A percentile compares a stretch with the other conserved stretches of the same genome.
phyloP scores from a whole-genome alignment of 768 basidiomycete species.

The Leucocoprinus birnbaumii region DNA sequence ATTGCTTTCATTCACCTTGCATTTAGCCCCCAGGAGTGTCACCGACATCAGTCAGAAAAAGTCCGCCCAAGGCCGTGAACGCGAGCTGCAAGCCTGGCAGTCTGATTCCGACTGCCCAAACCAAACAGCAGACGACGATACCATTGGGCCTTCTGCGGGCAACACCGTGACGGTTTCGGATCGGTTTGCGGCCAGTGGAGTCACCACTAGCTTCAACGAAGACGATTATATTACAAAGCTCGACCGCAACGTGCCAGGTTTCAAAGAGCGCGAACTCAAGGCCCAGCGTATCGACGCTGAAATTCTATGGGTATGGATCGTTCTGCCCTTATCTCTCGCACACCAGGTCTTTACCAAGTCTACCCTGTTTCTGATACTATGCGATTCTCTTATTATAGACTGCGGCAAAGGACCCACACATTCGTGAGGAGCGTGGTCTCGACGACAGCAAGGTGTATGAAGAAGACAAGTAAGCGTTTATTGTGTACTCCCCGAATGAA shows the following conservation, averaged over 20 bases:
- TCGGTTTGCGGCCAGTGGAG: conserved; percentile 92
- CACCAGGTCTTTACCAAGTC: neutral
- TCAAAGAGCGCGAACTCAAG: conserved; percentile 82
- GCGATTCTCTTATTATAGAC: conserved; percentile 39
- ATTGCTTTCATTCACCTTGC: conserved; percentile 4
- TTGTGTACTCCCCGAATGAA: conserved; percentile 15
- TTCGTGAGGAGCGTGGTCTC: conserved; percentile 84
- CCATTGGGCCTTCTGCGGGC: conserved; percentile 50
- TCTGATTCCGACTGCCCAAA: conserved; percentile 35
- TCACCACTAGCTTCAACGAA: conserved; percentile 90
- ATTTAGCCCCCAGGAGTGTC: conserved; percentile 77
- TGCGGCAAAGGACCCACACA: conserved; percentile 70
- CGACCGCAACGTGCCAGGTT: conserved; percentile 81
- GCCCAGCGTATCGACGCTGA: conserved; percentile 90
- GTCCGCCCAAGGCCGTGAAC: conserved; percentile 47
- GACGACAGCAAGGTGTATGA: conserved; percentile 83
- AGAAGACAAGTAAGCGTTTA: conserved; percentile 82
- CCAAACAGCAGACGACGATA: conserved; percentile 53
- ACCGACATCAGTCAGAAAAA: conserved; percentile 69
- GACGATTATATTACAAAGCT: conserved; percentile 93
- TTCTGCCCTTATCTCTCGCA: conserved; percentile 1
- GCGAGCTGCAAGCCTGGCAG: conserved; percentile 82
- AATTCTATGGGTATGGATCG: conserved; percentile 74
- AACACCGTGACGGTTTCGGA: conserved; percentile 76
- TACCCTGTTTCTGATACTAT: conserved; percentile 7